These are phyloP conservation scores for Talaromyces sp. DNA, from an alignment of 2,329 filamentous ascomycete genomes.

Conservation along the genomic window DNA sequence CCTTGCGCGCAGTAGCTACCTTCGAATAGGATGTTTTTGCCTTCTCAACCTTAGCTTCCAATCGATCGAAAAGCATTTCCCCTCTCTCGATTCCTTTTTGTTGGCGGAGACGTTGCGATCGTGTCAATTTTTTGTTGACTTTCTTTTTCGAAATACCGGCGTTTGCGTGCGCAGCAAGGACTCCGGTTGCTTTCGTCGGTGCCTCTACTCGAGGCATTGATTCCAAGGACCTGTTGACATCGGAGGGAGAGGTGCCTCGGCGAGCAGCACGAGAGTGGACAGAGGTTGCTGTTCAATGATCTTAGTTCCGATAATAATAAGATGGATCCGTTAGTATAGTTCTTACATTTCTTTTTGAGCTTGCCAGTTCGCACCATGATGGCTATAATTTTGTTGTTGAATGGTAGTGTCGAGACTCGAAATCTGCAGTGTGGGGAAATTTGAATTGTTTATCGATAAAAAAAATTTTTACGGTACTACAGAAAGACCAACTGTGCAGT, in stretches of 20 bases:
- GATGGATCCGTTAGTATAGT: not conserved
- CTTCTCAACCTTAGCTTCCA: slow-evolving; percentile 55
- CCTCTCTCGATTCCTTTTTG: slow-evolving; percentile 56
- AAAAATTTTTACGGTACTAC: slow-evolving; percentile 30
- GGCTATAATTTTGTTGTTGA: not conserved
- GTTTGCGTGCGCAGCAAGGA: slow-evolving; percentile 49
- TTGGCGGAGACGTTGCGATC: slow-evolving; percentile 53
- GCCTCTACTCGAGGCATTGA: slow-evolving; percentile 42
- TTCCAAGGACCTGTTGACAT: slow-evolving; percentile 51
- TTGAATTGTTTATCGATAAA: slow-evolving; percentile 34
- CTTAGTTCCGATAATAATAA: not conserved
- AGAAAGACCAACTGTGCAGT: slow-evolving; percentile 28
- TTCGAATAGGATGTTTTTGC: slow-evolving; percentile 46
- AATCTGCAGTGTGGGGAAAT: slow-evolving; percentile 25
- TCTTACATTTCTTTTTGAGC: slow-evolving; percentile 32
- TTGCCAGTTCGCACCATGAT: slow-evolving; percentile 40
- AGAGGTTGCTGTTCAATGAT: slow-evolving; percentile 44
- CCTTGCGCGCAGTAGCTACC: slow-evolving; percentile 41
- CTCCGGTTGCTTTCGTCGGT: slow-evolving; percentile 41
- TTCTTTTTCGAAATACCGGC: slow-evolving; percentile 55
- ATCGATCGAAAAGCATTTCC: slow-evolving; percentile 52
- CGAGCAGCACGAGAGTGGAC: slow-evolving; percentile 58
- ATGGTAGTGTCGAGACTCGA: not conserved
- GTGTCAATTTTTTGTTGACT: slow-evolving; percentile 48
- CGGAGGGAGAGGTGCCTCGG: slow-evolving; percentile 54